Evolutionary conservation across 164 flowering plant species (phyloP).

Genomic region (Vitis riparia): DNA sequence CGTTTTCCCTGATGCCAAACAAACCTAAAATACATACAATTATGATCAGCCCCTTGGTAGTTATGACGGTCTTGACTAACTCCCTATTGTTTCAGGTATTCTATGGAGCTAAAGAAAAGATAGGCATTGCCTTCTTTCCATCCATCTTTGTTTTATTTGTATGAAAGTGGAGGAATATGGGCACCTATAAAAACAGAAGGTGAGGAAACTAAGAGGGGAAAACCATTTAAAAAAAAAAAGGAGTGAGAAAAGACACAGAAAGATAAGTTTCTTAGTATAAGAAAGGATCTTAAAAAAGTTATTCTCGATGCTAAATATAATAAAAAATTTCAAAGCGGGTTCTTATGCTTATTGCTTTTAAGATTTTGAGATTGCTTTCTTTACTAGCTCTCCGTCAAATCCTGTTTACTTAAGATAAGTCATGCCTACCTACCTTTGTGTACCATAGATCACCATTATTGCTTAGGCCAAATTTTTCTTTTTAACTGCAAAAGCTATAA

Average conservation of each 20-base stretch:
- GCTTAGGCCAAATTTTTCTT: too few relatives aligned
- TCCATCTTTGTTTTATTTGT: not conserved
- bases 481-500: too few relatives aligned
- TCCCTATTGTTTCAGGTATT: not conserved
- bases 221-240: not conserved
- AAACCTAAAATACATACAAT: too few relatives aligned
- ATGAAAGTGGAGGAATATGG: not conserved
- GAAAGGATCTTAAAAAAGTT: not conserved
- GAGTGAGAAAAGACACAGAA: not conserved
- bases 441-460: too few relatives aligned
- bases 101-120: not conserved
- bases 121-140: not conserved
- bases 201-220: not conserved
- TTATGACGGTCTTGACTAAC: too few relatives aligned
- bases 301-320: not conserved
- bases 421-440: not conserved
- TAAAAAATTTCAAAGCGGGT: not conserved
- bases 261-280: not conserved
- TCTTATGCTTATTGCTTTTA: not conserved
- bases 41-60: too few relatives aligned
- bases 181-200: not conserved
- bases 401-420: not conserved
- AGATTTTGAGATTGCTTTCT: not conserved
- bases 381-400: too few relatives aligned
- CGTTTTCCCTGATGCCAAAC: too few relatives aligned